Conservation (phyloP, 768 basidiomycete genomes). For the Thelephora aurantiotincta region DNA sequence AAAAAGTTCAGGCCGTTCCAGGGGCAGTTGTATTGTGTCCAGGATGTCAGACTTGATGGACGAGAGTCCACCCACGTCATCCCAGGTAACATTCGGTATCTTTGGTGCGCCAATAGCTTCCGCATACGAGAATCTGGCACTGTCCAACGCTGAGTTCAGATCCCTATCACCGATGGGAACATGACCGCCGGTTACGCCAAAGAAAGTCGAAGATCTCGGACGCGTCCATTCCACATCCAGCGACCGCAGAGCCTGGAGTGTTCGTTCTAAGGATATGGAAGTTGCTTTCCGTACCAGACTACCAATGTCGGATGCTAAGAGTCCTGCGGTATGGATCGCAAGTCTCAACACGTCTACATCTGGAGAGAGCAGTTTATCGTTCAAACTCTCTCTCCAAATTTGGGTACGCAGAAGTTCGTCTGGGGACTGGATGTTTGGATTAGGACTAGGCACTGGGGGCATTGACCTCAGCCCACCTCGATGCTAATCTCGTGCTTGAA, state of each 20-base stretch:
- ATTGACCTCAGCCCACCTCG: conserved; percentile 31
- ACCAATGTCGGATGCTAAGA: conserved; percentile 70
- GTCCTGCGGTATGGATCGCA: conserved; percentile 82
- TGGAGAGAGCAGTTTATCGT: conserved; percentile 32
- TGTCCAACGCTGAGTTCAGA: conserved; percentile 56
- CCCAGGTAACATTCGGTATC: conserved; percentile 92
- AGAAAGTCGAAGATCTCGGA: conserved; percentile 1
- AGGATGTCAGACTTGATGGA: conserved; percentile 84
- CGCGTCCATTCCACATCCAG: background rate
- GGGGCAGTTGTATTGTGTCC: conserved; percentile 87
- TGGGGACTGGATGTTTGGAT: conserved; percentile 43
- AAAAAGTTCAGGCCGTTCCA: conserved; percentile 86
- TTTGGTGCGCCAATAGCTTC: conserved; percentile 95
- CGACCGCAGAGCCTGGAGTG: conserved; percentile 7
- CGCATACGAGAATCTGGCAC: conserved; percentile 66
- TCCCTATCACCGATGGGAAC: conserved; percentile 41
- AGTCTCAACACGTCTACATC: conserved; percentile 67
- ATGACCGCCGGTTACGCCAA: conserved; percentile 22
- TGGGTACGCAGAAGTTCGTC: conserved; percentile 58
- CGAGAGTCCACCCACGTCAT: conserved; percentile 89
- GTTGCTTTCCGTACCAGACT: conserved; percentile 51
- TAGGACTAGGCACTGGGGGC: background rate
- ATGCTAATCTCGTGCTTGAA: conserved; percentile 82
- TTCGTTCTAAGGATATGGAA: conserved; percentile 38
- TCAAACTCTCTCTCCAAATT: conserved; percentile 37